Evolutionary conservation across 352 stramenopile genomes (phyloP).

Genomic region (Globisporangium spiculum): DNA sequence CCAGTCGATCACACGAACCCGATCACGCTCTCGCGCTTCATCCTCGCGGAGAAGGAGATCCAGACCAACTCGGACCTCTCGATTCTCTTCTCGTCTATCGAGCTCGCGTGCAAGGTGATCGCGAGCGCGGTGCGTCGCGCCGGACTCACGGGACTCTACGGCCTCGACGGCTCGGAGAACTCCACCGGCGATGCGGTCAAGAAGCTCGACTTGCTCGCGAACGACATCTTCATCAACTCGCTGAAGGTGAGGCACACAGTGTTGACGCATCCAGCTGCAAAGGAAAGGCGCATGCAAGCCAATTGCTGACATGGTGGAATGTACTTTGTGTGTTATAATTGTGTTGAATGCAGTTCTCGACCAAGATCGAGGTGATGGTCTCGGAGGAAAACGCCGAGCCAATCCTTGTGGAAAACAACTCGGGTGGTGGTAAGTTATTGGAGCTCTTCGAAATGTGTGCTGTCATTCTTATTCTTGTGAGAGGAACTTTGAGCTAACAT

Average conservation of each 20-base stretch:
- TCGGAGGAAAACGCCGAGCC: conserved; percentile 98
- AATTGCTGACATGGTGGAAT: neutral
- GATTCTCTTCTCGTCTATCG: conserved; percentile 96
- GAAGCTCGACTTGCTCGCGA: conserved; percentile 98
- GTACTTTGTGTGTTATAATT: neutral
- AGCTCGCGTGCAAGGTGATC: conserved; percentile 97
- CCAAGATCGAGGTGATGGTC: conserved; percentile 97
- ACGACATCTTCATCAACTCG: conserved; percentile 98
- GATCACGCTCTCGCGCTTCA: conserved; percentile 94
- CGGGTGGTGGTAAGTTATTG: conserved; percentile 33
- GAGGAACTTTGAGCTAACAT: neutral
- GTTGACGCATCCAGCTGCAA: neutral
- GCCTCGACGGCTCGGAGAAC: conserved; percentile 96
- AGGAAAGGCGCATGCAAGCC: neutral
- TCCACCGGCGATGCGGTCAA: conserved; percentile 97
- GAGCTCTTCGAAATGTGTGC: neutral
- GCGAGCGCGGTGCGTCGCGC: conserved; percentile 95
- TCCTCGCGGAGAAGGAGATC: conserved; percentile 90
- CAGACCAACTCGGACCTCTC: conserved; percentile 93
- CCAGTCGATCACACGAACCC: conserved; percentile 78
- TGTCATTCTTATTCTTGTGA: neutral
- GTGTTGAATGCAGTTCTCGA: conserved; percentile 74
- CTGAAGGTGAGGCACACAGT: conserved; percentile 51
- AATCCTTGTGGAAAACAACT: conserved; percentile 89
- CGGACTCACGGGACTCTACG: conserved; percentile 89